phyloP scores from a whole-genome alignment of 345 rosid genomes.

The Lenwebbia sp. region DNA sequence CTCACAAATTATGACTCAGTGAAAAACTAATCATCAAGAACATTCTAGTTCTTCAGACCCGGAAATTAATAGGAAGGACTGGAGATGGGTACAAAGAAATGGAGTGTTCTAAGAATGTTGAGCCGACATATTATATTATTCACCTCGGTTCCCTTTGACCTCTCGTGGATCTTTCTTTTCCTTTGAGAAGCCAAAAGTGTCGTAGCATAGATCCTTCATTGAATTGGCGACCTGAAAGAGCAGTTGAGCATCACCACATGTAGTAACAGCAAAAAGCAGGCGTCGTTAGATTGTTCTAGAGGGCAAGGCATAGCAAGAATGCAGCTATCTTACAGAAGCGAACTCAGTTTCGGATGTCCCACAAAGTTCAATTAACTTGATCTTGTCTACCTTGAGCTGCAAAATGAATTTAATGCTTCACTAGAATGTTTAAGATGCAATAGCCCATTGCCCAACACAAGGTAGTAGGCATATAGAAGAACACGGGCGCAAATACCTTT shows the following conservation, averaged over 20 bases:
- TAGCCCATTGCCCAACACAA: neutral
- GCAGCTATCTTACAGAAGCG: slow-evolving; percentile 42
- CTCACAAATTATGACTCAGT: neutral
- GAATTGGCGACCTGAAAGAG: slow-evolving; percentile 37
- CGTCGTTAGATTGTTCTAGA: neutral
- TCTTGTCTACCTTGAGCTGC: slow-evolving; percentile 85
- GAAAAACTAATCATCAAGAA: neutral
- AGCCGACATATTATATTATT: neutral
- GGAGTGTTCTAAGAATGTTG: neutral
- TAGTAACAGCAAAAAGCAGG: neutral
- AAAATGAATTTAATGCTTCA: neutral
- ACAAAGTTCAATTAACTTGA: slow-evolving; percentile 76
- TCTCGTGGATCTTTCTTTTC: slow-evolving; percentile 45
- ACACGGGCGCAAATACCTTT: slow-evolving; percentile 25
- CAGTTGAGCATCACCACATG: neutral
- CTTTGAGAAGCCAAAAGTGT: slow-evolving; percentile 33
- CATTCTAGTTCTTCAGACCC: neutral
- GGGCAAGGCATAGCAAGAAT: neutral
- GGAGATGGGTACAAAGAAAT: neutral
- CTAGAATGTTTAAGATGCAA: neutral
- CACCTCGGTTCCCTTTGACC: slow-evolving; percentile 49
- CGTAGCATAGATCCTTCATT: slow-evolving; percentile 63
- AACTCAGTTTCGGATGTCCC: slow-evolving; percentile 89
- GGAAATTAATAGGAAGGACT: neutral
- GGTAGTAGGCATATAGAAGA: neutral